Percentiles rank a stretch among this genome's conserved stretches.
phyloP scores from a whole-genome alignment of 345 rosid genomes.

The Hibiscus tridactylites region DNA sequence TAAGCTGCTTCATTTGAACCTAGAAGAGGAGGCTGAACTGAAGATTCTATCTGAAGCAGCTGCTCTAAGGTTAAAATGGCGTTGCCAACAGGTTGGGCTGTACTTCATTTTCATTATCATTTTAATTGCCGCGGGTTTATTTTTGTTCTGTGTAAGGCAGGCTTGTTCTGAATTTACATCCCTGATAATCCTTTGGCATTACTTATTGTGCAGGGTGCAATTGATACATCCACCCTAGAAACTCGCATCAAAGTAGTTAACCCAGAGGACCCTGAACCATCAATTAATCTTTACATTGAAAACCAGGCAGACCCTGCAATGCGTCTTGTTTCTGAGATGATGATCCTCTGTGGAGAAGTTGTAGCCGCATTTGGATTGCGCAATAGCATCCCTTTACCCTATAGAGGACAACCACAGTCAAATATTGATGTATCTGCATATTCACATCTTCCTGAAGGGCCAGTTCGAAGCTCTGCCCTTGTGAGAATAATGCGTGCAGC shows the following conservation, averaged over 20 bases:
- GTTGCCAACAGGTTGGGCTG: constrained; percentile 64
- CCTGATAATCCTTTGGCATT: neutral
- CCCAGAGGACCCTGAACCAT: constrained; percentile 80
- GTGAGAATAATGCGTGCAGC: constrained; percentile 83
- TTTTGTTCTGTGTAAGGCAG: neutral
- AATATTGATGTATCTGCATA: constrained; percentile 73
- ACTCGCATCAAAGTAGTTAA: constrained; percentile 79
- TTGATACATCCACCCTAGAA: constrained; percentile 73
- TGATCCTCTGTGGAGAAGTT: constrained; percentile 94
- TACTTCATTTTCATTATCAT: constrained; percentile 5
- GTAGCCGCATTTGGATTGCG: constrained; percentile 70
- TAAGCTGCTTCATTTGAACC: constrained; percentile 78
- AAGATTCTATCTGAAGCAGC: constrained; percentile 78
- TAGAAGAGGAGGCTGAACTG: constrained; percentile 82
- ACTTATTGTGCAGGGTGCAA: constrained; percentile 62
- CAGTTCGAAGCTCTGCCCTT: constrained; percentile 69
- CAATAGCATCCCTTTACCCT: constrained; percentile 74
- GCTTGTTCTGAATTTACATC: neutral
- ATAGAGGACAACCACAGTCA: constrained; percentile 95
- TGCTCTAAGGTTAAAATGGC: constrained; percentile 66
- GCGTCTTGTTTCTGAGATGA: constrained; percentile 95
- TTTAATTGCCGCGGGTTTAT: neutral
- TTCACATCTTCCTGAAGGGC: constrained; percentile 90
- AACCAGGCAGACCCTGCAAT: constrained; percentile 84
- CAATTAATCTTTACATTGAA: constrained; percentile 74